Percentiles rank a stretch among this genome's conserved stretches.
Conservation (phyloP, 176 grass and related monocot genomes). For the Chrysopogon serrulatus region DNA sequence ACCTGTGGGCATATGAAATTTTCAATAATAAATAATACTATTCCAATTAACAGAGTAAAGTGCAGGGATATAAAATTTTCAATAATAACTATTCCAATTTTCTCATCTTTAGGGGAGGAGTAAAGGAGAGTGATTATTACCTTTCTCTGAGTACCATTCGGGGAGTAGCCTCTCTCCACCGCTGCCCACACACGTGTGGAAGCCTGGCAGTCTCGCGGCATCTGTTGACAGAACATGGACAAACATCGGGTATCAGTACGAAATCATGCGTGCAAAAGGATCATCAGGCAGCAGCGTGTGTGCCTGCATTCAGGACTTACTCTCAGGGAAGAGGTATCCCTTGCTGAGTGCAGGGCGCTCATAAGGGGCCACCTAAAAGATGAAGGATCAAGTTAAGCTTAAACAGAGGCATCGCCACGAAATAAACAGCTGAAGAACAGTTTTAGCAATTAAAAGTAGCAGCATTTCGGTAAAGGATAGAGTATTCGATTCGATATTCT, state of each 20-base stretch:
- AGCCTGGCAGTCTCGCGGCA: conserved; percentile 81
- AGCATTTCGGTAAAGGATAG: not conserved
- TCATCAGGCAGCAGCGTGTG: not conserved
- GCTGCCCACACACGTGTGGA: conserved; percentile 80
- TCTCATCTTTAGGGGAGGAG: not conserved
- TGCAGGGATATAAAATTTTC: not conserved
- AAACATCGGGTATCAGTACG: conserved; percentile 1
- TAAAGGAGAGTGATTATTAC: not conserved
- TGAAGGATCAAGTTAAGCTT: not conserved
- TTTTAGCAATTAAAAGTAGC: not conserved
- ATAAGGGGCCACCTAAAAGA: conserved; percentile 86
- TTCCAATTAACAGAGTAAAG: not conserved
- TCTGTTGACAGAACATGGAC: conserved; percentile 37
- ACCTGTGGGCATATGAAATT: not conserved
- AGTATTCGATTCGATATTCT: not conserved
- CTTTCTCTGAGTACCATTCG: conserved; percentile 90
- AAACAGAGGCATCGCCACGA: not conserved
- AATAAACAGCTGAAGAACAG: not conserved
- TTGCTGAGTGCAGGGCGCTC: conserved; percentile 99
- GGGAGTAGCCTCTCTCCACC: conserved; percentile 79
- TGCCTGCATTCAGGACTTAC: conserved; percentile 23
- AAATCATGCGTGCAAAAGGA: not conserved
- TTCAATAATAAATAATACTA: too few relatives aligned
- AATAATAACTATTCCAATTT: too few relatives aligned
- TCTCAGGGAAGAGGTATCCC: conserved; percentile 88